Percentiles rank a stretch among this genome's conserved stretches.
phyloP scores from a whole-genome alignment of 75 land plant species.

The Sequoiadendron giganteum region DNA sequence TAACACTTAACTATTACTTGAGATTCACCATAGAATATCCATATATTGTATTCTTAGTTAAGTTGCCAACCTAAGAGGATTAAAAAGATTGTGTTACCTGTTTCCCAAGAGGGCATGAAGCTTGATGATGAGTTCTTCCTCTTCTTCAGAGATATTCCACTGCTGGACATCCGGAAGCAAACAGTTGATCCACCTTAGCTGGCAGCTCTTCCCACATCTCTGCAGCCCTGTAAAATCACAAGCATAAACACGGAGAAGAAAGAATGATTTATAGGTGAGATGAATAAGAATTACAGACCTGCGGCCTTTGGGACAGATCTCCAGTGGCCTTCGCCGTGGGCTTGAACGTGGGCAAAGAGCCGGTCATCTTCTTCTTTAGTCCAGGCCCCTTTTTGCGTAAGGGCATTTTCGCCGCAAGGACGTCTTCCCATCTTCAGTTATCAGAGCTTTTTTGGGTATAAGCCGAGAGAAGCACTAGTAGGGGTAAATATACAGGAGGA shows the following conservation, averaged over 20 bases:
- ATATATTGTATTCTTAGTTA: no score
- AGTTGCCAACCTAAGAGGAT: no score
- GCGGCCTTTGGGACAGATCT: conserved; percentile 32
- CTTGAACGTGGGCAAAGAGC: conserved; percentile 25
- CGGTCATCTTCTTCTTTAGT: conserved; percentile 27
- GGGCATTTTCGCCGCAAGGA: conserved; percentile 30
- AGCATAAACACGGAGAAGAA: no score
- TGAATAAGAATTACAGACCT: not conserved
- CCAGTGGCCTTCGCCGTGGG: conserved; percentile 33
- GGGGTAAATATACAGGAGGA: no score
- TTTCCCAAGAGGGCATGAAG: conserved; percentile 61
- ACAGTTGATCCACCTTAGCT: conserved; percentile 66
- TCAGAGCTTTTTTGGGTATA: no score
- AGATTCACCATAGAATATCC: no score
- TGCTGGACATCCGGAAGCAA: conserved; percentile 63
- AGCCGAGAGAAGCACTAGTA: no score
- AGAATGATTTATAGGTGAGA: no score
- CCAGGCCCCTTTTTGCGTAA: conserved; percentile 29
- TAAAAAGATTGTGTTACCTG: conserved; percentile 26
- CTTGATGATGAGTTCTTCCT: conserved; percentile 68
- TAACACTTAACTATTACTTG: no score
- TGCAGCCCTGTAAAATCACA: conserved; percentile 20
- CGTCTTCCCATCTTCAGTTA: conserved; percentile 17
- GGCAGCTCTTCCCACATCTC: conserved; percentile 67
- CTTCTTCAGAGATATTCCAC: conserved; percentile 65